phyloP scores from a whole-genome alignment of 441 rosid species.

The Populus trichocarpa region DNA sequence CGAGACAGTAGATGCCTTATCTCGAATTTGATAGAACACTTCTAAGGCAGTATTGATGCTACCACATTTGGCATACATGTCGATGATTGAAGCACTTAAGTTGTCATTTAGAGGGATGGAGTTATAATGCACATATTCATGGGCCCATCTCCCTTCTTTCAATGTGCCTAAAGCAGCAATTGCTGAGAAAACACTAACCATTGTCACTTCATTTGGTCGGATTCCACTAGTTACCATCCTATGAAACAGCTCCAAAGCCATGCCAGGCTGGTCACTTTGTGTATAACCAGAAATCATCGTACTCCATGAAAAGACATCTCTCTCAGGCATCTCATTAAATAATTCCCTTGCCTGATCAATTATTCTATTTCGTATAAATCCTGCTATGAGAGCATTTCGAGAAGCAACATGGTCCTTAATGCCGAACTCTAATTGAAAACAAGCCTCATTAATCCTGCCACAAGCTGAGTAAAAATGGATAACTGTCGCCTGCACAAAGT shows the following conservation, averaged over 20 bases:
- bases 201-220: slow-evolving; percentile 66
- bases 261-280: slow-evolving; percentile 45
- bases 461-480: slow-evolving; percentile 66
- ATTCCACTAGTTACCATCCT: slow-evolving; percentile 51
- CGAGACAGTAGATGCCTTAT: slow-evolving; percentile 41
- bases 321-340: slow-evolving; percentile 53
- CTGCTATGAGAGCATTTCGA: slow-evolving; percentile 66
- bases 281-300: slow-evolving; percentile 73
- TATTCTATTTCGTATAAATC: slow-evolving; percentile 57
- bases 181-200: slow-evolving; percentile 75
- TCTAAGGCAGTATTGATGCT: slow-evolving; percentile 59
- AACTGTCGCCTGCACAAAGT: slow-evolving; percentile 63
- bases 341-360: slow-evolving; percentile 50
- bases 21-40: slow-evolving; percentile 48
- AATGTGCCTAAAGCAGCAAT: slow-evolving; percentile 53
- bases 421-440: slow-evolving; percentile 53
- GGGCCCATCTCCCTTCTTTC: slow-evolving; percentile 63
- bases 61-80: slow-evolving; percentile 92
- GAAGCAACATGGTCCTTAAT: slow-evolving; percentile 52
- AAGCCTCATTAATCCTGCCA: slow-evolving; percentile 49
- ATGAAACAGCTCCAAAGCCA: slow-evolving; percentile 55
- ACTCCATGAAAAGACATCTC: slow-evolving; percentile 83
- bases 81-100: slow-evolving; percentile 69
- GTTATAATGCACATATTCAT: slow-evolving; percentile 38
- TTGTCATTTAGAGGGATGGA: slow-evolving; percentile 51